phyloP scores from a whole-genome alignment of 257 asterid species.

The Ophiorrhiza pumila region DNA sequence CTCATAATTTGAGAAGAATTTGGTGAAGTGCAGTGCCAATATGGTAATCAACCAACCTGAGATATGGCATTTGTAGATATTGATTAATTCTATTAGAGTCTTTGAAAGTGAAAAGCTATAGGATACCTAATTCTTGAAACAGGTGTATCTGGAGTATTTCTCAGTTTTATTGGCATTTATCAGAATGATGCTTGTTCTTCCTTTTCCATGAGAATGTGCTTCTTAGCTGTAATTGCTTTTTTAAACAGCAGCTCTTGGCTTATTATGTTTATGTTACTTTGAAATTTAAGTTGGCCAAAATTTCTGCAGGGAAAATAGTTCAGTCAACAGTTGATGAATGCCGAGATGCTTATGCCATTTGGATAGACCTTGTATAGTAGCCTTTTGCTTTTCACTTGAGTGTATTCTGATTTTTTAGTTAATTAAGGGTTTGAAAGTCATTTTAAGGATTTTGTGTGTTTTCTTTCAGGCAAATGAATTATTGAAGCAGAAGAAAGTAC shows the following conservation, averaged over 20 bases:
- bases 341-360: constrained; percentile 71
- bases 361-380: constrained; percentile 67
- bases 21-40: neutral
- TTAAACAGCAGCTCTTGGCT: neutral
- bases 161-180: neutral
- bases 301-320: constrained; percentile 87
- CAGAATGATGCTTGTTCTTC: neutral
- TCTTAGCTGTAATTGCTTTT: neutral
- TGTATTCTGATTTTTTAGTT: constrained; percentile 5
- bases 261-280: neutral
- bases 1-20: neutral
- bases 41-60: neutral
- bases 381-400: constrained; percentile 18
- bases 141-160: neutral
- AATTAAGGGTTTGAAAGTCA: constrained; percentile 13
- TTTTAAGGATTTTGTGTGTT: constrained; percentile 15
- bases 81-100: no score
- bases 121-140: neutral
- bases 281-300: constrained; percentile 23
- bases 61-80: neutral
- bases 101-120: neutral
- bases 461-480: constrained; percentile 76
- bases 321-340: constrained; percentile 93
- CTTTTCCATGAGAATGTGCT: neutral
- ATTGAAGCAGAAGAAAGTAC: constrained; percentile 74